These are phyloP conservation scores for Logfia minima DNA, from an alignment of 129 eudicot genomes.

Conservation along the genomic window DNA sequence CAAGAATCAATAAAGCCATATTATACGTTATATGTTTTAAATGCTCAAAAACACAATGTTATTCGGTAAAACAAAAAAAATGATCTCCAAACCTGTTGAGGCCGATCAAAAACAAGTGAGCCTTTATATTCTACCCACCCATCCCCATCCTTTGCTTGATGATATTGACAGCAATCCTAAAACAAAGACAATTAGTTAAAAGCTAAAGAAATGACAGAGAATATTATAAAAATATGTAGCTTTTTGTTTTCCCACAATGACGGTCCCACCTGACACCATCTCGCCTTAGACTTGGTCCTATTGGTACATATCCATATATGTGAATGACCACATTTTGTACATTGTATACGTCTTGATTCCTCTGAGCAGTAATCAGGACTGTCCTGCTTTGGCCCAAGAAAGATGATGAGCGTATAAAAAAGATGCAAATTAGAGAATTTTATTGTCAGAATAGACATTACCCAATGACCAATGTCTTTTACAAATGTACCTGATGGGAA, in stretches of 20 bases:
- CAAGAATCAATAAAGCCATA: neutral
- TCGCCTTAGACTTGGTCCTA: slow-evolving; percentile 83
- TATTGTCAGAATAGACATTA: neutral
- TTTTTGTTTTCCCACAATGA: neutral
- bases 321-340: slow-evolving; percentile 81
- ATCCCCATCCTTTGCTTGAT: slow-evolving; percentile 97
- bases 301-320: slow-evolving; percentile 96
- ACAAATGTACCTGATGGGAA: slow-evolving; percentile 61
- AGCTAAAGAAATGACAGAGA: neutral
- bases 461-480: neutral
- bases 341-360: slow-evolving; percentile 78
- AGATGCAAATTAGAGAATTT: neutral
- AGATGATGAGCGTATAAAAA: neutral
- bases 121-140: slow-evolving; percentile 99
- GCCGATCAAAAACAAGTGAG: slow-evolving; percentile 69
- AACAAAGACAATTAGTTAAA: slow-evolving; percentile 17
- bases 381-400: slow-evolving; percentile 37
- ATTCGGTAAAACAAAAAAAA: neutral
- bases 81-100: slow-evolving; percentile 68
- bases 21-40: too few species aligned
- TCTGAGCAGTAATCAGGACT: slow-evolving; percentile 58
- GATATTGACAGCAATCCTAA: slow-evolving; percentile 96
- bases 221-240: slow-evolving; percentile 2
- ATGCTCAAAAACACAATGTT: neutral
- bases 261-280: slow-evolving; percentile 92